Conservation (phyloP, 1,284 basidiomycete species). For the Stygiomarasmius scandens region DNA sequence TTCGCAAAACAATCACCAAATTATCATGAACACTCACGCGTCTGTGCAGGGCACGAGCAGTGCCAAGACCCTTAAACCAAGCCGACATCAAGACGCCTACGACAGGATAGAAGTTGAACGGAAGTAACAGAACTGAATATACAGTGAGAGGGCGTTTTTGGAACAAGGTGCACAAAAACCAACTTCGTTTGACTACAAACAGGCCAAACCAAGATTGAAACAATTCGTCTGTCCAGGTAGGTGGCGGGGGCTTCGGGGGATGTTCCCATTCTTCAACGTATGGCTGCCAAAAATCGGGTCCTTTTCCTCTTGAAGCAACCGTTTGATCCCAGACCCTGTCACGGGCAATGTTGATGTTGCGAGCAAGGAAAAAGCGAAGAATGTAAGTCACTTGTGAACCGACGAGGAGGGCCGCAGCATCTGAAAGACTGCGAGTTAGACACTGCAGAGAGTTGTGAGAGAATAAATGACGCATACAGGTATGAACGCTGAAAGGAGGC, state of each 20-base stretch:
- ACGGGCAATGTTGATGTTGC: slow-evolving; percentile 77
- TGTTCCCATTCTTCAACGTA: slow-evolving; percentile 87
- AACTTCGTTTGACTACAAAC: slow-evolving; percentile 33
- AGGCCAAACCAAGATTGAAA: slow-evolving; percentile 26
- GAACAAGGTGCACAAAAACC: slow-evolving; percentile 24
- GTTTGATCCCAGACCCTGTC: slow-evolving; percentile 83
- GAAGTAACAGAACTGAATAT: slow-evolving; percentile 63
- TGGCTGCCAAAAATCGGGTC: slow-evolving; percentile 80
- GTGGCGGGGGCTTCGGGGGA: slow-evolving; percentile 49
- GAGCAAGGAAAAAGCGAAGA: slow-evolving; percentile 76
- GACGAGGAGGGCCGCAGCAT: slow-evolving; percentile 74
- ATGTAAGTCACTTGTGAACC: slow-evolving; percentile 74
- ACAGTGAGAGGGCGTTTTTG: slow-evolving; percentile 38
- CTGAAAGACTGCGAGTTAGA: slow-evolving; percentile 38
- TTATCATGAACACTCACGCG: slow-evolving; percentile 45
- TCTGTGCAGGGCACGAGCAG: slow-evolving; percentile 70
- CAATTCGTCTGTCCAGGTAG: background rate
- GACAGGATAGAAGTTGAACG: slow-evolving; percentile 73
- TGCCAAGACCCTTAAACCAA: slow-evolving; percentile 68
- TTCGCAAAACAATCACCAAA: background rate
- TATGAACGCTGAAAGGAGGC: slow-evolving; percentile 66
- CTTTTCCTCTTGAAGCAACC: slow-evolving; percentile 77
- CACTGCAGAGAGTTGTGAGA: slow-evolving; percentile 1
- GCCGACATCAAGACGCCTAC: slow-evolving; percentile 68
- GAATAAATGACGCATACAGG: slow-evolving; percentile 55